A percentile compares a stretch with the other conserved stretches of the same genome.
Conservation (phyloP, 805 yeast species). For the Pichia exigua region DNA sequence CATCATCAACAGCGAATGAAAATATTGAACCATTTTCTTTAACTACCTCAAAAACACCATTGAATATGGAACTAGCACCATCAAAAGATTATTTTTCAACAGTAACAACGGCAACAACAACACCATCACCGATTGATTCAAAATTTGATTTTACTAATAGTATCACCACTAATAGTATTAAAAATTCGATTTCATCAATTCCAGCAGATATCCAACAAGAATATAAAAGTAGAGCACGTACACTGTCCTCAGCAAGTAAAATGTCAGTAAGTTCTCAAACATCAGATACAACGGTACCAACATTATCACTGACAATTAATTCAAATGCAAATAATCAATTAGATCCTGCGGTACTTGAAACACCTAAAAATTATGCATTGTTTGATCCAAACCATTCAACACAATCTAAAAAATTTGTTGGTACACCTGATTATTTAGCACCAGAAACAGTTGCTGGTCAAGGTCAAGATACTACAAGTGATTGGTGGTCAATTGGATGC, state of each 20-base stretch:
- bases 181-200: not conserved
- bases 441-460: constrained; percentile 90
- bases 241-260: constrained; percentile 33
- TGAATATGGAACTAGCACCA: not conserved
- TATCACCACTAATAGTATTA: not conserved
- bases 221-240: constrained; percentile 14
- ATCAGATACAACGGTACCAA: constrained; percentile 1
- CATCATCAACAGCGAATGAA: constrained; percentile 11
- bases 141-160: not conserved
- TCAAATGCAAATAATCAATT: constrained; percentile 22
- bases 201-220: constrained; percentile 11
- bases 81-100: not conserved
- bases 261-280: constrained; percentile 31
- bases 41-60: constrained; percentile 1
- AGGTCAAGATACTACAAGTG: constrained; percentile 79
- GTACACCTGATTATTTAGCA: constrained; percentile 96
- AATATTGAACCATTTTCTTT: constrained; percentile 22
- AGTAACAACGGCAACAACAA: not conserved
- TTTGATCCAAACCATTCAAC: constrained; percentile 54
- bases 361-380: constrained; percentile 44
- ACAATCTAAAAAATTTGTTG: constrained; percentile 66
- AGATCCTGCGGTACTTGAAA: constrained; percentile 12
- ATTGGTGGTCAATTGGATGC: constrained; percentile 99
- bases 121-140: constrained; percentile 5
- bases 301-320: constrained; percentile 23